Conservation (phyloP, 768 basidiomycete genomes). For the Suillus brevipes region DNA sequence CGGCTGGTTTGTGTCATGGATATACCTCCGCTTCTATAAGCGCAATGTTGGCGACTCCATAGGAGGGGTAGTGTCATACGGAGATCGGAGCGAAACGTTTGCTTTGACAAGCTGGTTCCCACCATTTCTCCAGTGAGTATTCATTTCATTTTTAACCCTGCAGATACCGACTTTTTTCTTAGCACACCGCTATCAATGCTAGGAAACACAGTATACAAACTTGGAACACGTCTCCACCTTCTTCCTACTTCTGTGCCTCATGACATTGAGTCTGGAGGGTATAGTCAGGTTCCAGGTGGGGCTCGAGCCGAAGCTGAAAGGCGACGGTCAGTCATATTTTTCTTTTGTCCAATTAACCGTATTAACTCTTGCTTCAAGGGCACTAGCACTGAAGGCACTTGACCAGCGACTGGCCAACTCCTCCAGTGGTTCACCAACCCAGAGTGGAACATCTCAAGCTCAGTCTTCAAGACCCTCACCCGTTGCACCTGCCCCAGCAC, state of each 20-base stretch:
- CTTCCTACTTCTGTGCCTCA: conserved; percentile 57
- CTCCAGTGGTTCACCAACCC: conserved; percentile 29
- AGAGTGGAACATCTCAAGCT: conserved; percentile 30
- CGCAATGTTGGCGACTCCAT: conserved; percentile 67
- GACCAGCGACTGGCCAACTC: conserved; percentile 87
- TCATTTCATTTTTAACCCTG: not conserved
- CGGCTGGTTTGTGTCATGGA: conserved; percentile 97
- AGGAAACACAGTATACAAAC: conserved; percentile 64
- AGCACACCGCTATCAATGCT: conserved; percentile 73
- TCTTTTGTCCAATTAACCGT: not conserved
- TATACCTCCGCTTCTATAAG: conserved; percentile 97
- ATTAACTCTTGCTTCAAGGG: conserved; percentile 48
- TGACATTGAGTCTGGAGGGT: conserved; percentile 74
- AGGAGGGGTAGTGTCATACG: conserved; percentile 70
- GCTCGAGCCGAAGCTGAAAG: conserved; percentile 96
- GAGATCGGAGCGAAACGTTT: conserved; percentile 96
- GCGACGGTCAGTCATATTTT: conserved; percentile 60
- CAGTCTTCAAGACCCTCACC: conserved; percentile 29
- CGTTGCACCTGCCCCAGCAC: conserved; percentile 32
- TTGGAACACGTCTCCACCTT: conserved; percentile 70
- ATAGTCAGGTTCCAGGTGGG: conserved; percentile 78
- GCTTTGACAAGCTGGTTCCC: conserved; percentile 97
- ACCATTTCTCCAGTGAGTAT: conserved; percentile 84
- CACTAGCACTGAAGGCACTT: conserved; percentile 93
- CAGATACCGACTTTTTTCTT: conserved; percentile 7